Evolutionary conservation across 2,329 filamentous ascomycete genomes (phyloP).

Genomic region (Colletotrichum trifolii): DNA sequence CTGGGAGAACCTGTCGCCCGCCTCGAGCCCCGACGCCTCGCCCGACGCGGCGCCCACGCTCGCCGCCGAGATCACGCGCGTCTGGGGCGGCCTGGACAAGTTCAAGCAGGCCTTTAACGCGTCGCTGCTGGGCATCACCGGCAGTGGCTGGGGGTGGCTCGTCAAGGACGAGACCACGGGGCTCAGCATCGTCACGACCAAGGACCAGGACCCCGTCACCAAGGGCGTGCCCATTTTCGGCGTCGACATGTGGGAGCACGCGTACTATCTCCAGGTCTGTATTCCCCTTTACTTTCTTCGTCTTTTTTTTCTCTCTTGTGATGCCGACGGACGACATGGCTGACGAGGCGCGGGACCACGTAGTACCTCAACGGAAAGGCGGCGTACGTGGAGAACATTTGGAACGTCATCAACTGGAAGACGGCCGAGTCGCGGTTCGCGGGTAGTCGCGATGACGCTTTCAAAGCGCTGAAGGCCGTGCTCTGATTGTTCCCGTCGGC

Average conservation of each 20-base stretch:
- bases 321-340: background rate
- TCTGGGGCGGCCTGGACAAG: conserved; percentile 74
- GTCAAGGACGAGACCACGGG: conserved; percentile 70
- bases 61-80: conserved; percentile 67
- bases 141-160: conserved; percentile 91
- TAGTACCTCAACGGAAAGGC: conserved; percentile 82
- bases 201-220: conserved; percentile 84
- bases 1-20: conserved; percentile 83
- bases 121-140: conserved; percentile 77
- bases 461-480: conserved; percentile 56
- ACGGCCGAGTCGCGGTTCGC: conserved; percentile 72
- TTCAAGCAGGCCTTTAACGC: conserved; percentile 76
- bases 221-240: conserved; percentile 76
- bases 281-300: background rate
- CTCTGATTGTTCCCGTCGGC: conserved; percentile 43
- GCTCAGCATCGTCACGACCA: conserved; percentile 81
- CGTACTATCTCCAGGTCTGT: conserved; percentile 83
- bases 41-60: conserved; percentile 68
- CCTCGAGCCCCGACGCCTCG: conserved; percentile 67
- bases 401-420: conserved; percentile 84
- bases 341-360: conserved; percentile 44
- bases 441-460: conserved; percentile 58
- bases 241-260: conserved; percentile 94
- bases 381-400: conserved; percentile 80
- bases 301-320: background rate